A percentile compares a stretch with the other conserved stretches of the same genome.
These are phyloP conservation scores for Paramicrosporidium saccamoebae DNA, from an alignment of 371 early-diverging fungal species.

Conservation along the genomic window DNA sequence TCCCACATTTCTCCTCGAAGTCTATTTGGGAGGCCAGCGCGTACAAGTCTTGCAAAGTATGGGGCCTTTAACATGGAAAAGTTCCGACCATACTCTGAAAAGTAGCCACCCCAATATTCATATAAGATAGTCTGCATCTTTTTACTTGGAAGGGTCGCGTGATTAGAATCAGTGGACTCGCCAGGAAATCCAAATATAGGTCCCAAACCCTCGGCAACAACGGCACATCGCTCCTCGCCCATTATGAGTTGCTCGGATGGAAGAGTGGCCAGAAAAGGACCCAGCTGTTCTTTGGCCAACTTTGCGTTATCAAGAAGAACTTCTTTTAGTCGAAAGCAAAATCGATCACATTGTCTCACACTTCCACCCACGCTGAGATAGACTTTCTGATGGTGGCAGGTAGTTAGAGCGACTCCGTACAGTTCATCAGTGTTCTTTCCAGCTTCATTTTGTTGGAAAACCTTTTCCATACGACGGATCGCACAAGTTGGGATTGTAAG, in stretches of 20 bases:
- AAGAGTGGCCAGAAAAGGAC: constrained; percentile 40
- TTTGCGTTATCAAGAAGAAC: no score
- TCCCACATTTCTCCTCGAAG: constrained; percentile 91
- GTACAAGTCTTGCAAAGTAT: constrained; percentile 54
- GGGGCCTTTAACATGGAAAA: constrained; percentile 40
- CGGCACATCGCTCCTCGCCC: constrained; percentile 12
- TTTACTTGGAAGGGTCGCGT: not conserved
- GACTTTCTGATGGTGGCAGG: no score
- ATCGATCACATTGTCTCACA: no score
- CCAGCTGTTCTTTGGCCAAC: constrained; percentile 32
- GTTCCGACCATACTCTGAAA: constrained; percentile 52
- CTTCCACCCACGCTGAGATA: no score
- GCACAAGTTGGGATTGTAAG: no score
- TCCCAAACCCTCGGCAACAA: constrained; percentile 29
- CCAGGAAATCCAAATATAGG: constrained; percentile 47
- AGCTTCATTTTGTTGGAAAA: constrained; percentile 13
- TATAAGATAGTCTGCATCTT: no score
- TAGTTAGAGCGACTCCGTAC: no score
- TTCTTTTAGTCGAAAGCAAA: no score
- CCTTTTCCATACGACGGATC: constrained; percentile 10
- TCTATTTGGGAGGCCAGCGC: constrained; percentile 61
- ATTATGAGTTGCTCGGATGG: constrained; percentile 32
- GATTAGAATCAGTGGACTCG: constrained; percentile 6
- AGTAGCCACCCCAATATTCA: constrained; percentile 37
- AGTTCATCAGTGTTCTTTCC: no score